Conservation (phyloP, 2,329 filamentous ascomycete genomes). For the Trichoderma koningiopsis region DNA sequence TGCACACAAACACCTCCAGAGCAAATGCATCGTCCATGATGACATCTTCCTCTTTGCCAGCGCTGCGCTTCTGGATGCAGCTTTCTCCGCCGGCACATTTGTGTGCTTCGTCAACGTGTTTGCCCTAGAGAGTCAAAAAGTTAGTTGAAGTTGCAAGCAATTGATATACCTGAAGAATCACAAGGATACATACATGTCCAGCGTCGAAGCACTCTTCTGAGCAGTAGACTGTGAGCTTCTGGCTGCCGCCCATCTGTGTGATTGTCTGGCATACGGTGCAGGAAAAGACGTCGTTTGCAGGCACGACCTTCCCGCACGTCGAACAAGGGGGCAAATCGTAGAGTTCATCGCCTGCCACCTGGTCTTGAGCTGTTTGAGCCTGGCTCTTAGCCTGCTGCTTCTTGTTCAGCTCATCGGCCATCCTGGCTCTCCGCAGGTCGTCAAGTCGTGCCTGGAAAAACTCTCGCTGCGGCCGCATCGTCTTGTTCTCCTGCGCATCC, state of each 20-base stretch:
- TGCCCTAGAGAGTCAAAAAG: conserved; percentile 36
- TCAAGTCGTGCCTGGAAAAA: conserved; percentile 45
- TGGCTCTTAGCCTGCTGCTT: conserved; percentile 43
- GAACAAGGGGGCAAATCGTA: conserved; percentile 45
- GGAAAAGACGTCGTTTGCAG: conserved; percentile 42
- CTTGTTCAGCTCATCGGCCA: conserved; percentile 51
- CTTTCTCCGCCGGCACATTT: conserved; percentile 45
- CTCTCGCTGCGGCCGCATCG: conserved; percentile 42
- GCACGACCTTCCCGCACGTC: conserved; percentile 42
- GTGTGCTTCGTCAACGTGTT: conserved; percentile 45
- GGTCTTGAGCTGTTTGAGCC: conserved; percentile 36
- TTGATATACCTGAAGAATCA: too few relatives aligned
- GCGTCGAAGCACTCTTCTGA: conserved; percentile 46
- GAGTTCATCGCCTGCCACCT: conserved; percentile 37
- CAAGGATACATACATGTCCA: conserved; percentile 44
- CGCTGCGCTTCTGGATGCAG: conserved; percentile 42
- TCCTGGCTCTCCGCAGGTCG: conserved; percentile 52
- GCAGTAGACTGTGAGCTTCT: conserved; percentile 48
- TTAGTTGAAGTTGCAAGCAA: conserved; percentile 30
- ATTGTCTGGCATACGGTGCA: conserved; percentile 52
- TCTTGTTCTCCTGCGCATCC: conserved; percentile 37
- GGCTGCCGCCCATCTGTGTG: conserved; percentile 40
- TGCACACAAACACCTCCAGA: conserved; percentile 42
- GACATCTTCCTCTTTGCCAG: conserved; percentile 41
- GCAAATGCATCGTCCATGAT: conserved; percentile 43